Evolutionary conservation across 352 stramenopile species (phyloP), one percentile per base, ranked within the genome.

Genomic region (Pythium sukuiense): DNA sequence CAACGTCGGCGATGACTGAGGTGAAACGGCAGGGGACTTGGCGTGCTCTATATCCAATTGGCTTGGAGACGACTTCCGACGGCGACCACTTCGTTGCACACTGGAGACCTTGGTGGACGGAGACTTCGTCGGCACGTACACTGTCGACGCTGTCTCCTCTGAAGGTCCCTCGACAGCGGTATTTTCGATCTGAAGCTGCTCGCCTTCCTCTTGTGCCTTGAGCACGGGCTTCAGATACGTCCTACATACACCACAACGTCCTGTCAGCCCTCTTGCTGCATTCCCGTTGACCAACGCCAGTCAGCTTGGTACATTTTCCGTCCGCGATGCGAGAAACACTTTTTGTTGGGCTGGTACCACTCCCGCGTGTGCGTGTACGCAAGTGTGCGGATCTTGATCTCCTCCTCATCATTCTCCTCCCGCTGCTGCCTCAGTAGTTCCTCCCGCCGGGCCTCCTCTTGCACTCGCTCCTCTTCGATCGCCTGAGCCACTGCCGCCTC

Each of bases 181-280:
- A n/a, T n/a, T n/a, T n/a, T 41, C 56, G 27, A 59, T 26, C 6
- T 27, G 16, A 35, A 24, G 3, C 9, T 59, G 26, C 48, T 39
- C 27, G 8, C 14, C 30, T 37, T 48, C 1, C 18, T 56, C 29
- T 3, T 41, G 57, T 20, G 13, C 16, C 16, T 49, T 57, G 32
- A 83, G 72, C 37, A 88, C 77, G n/a, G 80, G 77, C 50, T 86
- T 88, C 29, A 88, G 39, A 45, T 88, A 88, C 9, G 80, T 86
- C 45, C 80, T 87, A 57, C 13, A 63, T 20, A 63, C 11, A 60
- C 14, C 46, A 24, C 8, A 6, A 24, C 20, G 32, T n/a, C 12
- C 29, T 79, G 70, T 74, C 48, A 88, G 32, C n/a, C n/a, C n/a
- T n/a, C n/a, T n/a, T n/a, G n/a, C n/a, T n/a, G n/a, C n/a, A n/a